These are phyloP conservation scores for Penicillium taxi DNA, from an alignment of 495 filamentous ascomycete species.

Conservation along the genomic window DNA sequence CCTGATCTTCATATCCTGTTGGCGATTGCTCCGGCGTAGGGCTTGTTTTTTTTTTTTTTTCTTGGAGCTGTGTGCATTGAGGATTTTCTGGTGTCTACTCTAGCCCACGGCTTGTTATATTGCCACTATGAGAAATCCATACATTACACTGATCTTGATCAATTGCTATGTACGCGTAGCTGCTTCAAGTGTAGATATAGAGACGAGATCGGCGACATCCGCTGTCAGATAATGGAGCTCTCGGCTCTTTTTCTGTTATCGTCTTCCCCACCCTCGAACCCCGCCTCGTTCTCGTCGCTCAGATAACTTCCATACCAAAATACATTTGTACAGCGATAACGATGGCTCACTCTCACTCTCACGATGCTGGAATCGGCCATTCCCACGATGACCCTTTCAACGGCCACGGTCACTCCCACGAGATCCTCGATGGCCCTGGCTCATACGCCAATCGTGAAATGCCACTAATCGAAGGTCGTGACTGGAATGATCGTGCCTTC, in stretches of 20 bases:
- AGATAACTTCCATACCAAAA: conserved; percentile 1
- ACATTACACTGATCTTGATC: conserved; percentile 13
- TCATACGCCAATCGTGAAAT: conserved; percentile 87
- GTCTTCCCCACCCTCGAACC: conserved; percentile 19
- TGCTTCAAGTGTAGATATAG: background rate
- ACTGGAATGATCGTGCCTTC: conserved; percentile 88
- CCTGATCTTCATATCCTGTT: conserved; percentile 37
- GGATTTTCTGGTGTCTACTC: conserved; percentile 12
- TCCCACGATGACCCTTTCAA: conserved; percentile 57
- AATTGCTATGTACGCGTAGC: no score
- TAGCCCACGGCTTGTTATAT: conserved; percentile 11
- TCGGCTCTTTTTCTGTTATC: conserved; percentile 20
- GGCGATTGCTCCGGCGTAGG: conserved; percentile 35
- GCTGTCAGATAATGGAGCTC: conserved; percentile 2
- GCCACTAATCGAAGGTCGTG: conserved; percentile 78
- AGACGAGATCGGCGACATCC: background rate
- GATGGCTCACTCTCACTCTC: conserved; percentile 50
- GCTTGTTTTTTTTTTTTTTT: conserved; percentile 17
- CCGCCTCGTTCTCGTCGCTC: conserved; percentile 9
- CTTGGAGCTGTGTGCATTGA: conserved; percentile 19
- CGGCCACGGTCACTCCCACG: conserved; percentile 91
- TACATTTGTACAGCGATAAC: background rate
- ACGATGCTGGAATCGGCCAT: conserved; percentile 45
- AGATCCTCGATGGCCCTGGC: conserved; percentile 90
- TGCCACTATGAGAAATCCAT: conserved; percentile 26